Conservation (phyloP, 805 yeast genomes). For the Monosporozyma aquatica region DNA sequence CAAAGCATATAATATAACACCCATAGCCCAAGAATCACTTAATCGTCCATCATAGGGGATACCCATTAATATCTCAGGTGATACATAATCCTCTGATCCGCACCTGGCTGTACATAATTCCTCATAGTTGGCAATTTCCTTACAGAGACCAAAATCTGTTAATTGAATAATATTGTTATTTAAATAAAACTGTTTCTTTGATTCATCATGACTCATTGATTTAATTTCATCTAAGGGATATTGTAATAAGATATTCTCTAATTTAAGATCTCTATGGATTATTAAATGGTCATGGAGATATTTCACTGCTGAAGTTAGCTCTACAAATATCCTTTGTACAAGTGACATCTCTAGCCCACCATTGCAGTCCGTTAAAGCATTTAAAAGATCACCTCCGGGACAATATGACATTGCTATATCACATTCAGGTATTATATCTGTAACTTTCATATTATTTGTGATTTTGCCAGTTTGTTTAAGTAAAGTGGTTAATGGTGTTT, state of each 20-base stretch:
- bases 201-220: conserved; percentile 3
- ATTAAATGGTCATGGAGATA: conserved; percentile 61
- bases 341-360: conserved; percentile 39
- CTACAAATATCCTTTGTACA: conserved; percentile 57
- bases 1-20: conserved; percentile 79
- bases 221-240: conserved; percentile 29
- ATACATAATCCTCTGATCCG: conserved; percentile 93
- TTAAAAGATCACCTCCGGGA: conserved; percentile 77
- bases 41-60: conserved; percentile 83
- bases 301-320: conserved; percentile 56
- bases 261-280: conserved; percentile 85
- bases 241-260: conserved; percentile 68
- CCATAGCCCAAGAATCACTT: conserved; percentile 92
- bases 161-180: conserved; percentile 40
- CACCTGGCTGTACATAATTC: conserved; percentile 77
- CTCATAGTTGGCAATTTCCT: conserved; percentile 44
- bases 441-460: no score
- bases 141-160: conserved; percentile 86
- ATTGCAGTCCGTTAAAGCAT: conserved; percentile 40
- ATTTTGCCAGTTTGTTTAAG: conserved; percentile 16
- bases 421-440: conserved; percentile 25
- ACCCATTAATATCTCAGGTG: conserved; percentile 90
- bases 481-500: conserved; percentile 23
- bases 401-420: conserved; percentile 66
- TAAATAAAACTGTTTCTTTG: conserved; percentile 1